Percentiles rank a stretch among this genome's conserved stretches.
phyloP scores from a whole-genome alignment of 2,329 filamentous ascomycete species.

The Nectriaceae sp. region DNA sequence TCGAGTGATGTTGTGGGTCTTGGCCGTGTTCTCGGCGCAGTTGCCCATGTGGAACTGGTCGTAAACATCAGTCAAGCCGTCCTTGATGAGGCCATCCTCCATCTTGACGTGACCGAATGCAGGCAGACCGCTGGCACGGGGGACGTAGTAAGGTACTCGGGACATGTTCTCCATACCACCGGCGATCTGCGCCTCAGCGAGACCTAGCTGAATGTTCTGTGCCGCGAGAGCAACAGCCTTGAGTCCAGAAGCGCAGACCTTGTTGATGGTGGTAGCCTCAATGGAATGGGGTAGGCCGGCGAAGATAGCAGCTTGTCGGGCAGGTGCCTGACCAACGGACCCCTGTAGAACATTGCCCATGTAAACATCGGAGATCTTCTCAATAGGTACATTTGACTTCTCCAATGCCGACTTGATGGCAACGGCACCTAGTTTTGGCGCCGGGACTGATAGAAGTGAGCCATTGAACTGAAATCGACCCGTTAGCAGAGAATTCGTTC shows the following conservation, averaged over 20 bases:
- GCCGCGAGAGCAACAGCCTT: conserved; percentile 91
- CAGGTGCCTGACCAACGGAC: conserved; percentile 83
- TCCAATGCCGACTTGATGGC: conserved; percentile 90
- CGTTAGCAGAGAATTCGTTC: conserved; percentile 3
- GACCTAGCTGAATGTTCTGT: conserved; percentile 90
- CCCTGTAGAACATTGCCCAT: conserved; percentile 95
- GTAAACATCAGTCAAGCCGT: conserved; percentile 95
- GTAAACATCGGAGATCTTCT: conserved; percentile 88
- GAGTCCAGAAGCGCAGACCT: conserved; percentile 93
- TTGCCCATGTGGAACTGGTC: conserved; percentile 98
- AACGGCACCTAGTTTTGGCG: conserved; percentile 83
- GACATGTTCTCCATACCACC: conserved; percentile 99
- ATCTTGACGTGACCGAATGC: conserved; percentile 85
- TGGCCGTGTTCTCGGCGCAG: conserved; percentile 92
- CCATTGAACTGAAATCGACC: conserved; percentile 77
- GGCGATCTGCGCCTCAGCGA: conserved; percentile 85
- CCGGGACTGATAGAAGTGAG: conserved; percentile 78
- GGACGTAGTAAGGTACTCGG: conserved; percentile 86
- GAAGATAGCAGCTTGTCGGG: conserved; percentile 86
- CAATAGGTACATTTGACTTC: conserved; percentile 79
- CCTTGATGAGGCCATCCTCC: conserved; percentile 91
- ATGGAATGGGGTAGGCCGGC: conserved; percentile 79
- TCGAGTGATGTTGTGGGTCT: conserved; percentile 77
- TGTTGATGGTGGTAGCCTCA: conserved; percentile 94
- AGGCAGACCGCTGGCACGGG: conserved; percentile 78